Evolutionary conservation across 1,284 basidiomycete species (phyloP), one percentile per base, ranked within the genome.

Genomic region (Garcileccinum viscosum): DNA sequence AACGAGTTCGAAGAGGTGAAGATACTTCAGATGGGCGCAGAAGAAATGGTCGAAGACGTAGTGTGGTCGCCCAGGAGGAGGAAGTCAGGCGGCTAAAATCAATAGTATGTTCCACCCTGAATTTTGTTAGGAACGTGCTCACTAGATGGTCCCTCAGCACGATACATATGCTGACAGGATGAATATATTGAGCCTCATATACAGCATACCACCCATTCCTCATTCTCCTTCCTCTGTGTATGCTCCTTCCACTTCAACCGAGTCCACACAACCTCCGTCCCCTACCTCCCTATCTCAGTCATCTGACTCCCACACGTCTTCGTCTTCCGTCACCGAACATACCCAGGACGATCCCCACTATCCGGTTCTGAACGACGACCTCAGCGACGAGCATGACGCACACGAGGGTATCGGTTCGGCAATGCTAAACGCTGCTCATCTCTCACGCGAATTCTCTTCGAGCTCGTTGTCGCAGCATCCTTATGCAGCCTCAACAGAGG

Each of bases 161-260:
- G 93, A 95, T 80, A 95, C 93, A 12, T 95, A 95, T 78, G 93
- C 93, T 67, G 93, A 95, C 81, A 89, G 93, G 69, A 95, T 95
- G 93, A 93, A 93, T 77, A 94, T 95, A 75, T 85, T 95, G 68
- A 93, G 92, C 74, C 86, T 94, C 72, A 94, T 94, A 71, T 95
- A 95, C 83, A 91, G 89, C 78, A 94, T 95, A 79, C 92, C 91
- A 30, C 85, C 91, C 58, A 87, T 89, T 42, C 89, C 89, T 33
- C 88, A 92, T 76, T 86, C 90, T 17, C 85, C 88, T 35, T 81
- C 87, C 38, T 85, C 87, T 22, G 75, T 86, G 62, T 89, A 89
- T 72, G 72, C 84, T 71, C 83, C 87, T 47, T 84, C 86, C 59
- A 79, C 83, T 64, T 88, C 87, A 33, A 84, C 85, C 37, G 84